Evolutionary conservation across 345 rosid genomes (phyloP).

Genomic region (Eucalyptus decipiens): DNA sequence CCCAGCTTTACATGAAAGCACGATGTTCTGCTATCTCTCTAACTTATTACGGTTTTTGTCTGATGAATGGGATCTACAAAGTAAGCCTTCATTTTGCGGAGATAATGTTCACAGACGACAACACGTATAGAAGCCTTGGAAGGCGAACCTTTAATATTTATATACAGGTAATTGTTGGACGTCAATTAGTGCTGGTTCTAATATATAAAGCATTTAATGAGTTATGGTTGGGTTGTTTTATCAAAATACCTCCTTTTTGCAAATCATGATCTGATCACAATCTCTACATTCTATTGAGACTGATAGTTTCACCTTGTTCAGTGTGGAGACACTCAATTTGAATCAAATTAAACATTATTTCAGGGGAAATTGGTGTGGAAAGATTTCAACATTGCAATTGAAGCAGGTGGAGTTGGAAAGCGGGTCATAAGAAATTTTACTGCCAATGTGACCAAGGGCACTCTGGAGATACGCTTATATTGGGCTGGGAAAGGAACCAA

Average conservation of each 20-base stretch:
- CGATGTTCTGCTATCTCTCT: slow-evolving; percentile 30
- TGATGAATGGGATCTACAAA: slow-evolving; percentile 23
- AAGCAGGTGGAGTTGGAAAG: slow-evolving; percentile 33
- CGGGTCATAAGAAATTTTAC: slow-evolving; percentile 6
- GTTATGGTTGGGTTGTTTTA: no score
- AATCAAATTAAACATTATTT: background rate
- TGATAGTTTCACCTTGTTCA: background rate
- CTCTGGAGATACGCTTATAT: slow-evolving; percentile 40
- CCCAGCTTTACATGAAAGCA: background rate
- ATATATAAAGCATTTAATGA: background rate
- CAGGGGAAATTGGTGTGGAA: slow-evolving; percentile 35
- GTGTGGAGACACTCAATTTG: background rate
- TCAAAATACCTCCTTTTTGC: rapidly evolving
- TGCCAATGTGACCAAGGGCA: slow-evolving; percentile 7
- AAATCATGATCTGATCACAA: background rate
- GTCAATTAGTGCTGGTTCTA: background rate
- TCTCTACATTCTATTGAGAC: background rate
- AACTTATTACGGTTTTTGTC: slow-evolving; percentile 41
- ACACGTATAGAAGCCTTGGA: slow-evolving; percentile 28
- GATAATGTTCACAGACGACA: slow-evolving; percentile 25
- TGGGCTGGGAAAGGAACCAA: slow-evolving; percentile 67
- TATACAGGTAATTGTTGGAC: slow-evolving; percentile 29
- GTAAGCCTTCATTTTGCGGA: slow-evolving; percentile 79
- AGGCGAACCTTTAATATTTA: slow-evolving; percentile 53
- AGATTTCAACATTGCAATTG: slow-evolving; percentile 44